Evolutionary conservation across 495 filamentous ascomycete genomes (phyloP), one percentile per base, ranked within the genome.

Genomic region (Bryoglossum gracile): DNA sequence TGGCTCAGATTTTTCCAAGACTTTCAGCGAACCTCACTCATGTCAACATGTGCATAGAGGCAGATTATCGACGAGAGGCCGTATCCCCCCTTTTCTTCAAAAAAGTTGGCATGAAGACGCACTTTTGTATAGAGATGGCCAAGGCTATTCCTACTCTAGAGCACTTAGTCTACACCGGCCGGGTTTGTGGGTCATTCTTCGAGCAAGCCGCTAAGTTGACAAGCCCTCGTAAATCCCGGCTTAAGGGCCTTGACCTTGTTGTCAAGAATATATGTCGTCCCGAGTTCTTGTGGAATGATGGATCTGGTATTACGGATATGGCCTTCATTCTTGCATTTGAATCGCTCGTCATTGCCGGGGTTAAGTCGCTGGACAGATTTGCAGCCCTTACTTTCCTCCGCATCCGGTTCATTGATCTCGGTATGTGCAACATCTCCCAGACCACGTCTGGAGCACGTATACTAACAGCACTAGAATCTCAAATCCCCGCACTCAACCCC

Each of bases 331-430:
- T 67, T 6, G 73, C 76, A 0, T 87, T 87, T 53, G 81, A 86
- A 60, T 65, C 71, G 36, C 67, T 86, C 11, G 75, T 85, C 18
- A 32, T 83, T 2, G 70, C 72, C 8, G 80, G 74, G 9, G 73
- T 85, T n/a, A 66, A 72, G 18, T 68, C 76, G 18, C 63, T 86
- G 11, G 67, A 72, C 8, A 61, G 65, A 13, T 71, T 83, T 45
- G 68, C 68, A 30, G 60, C 62, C 5, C 64, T 87, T 11, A 61
- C 76, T 19, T 73, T 74, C 56, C 62, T 87, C 19, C 68, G 81
- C 46, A 83, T 87, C 54, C 80, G 82, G 43, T 86, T 82, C 58
- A 77, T 87, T 19, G 83, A 87, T 59, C 71, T 86, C 2, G 82
- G 82, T 74, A 70, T 28, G 48, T 65, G 32, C 25, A 30, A 25